Percentiles rank a stretch among this genome's conserved stretches.
These are phyloP conservation scores for Rhodotorula mucilaginosa DNA, from an alignment of 1,284 basidiomycete species.

Conservation along the genomic window DNA sequence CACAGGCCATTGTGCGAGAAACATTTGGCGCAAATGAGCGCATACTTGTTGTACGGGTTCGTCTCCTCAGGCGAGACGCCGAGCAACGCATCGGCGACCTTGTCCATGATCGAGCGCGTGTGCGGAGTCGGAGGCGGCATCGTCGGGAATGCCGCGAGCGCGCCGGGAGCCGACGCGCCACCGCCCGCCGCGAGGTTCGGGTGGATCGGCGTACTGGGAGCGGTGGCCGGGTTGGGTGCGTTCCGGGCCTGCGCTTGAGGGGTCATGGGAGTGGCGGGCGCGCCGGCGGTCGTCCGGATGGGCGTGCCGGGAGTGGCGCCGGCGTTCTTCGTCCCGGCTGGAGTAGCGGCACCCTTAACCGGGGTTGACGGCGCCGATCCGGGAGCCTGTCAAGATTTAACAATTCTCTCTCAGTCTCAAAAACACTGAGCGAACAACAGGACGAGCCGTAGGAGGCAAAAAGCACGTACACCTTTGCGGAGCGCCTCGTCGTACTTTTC, in stretches of 20 bases:
- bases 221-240: background rate
- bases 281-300: slow-evolving; percentile 1
- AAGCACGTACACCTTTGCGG: slow-evolving; percentile 24
- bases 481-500: slow-evolving; percentile 78
- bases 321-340: background rate
- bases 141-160: background rate
- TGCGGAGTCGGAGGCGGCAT: slow-evolving; percentile 25
- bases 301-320: slow-evolving; percentile 6
- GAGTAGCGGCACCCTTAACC: background rate
- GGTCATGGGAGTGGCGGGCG: background rate
- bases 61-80: slow-evolving; percentile 50
- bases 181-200: background rate
- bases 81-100: slow-evolving; percentile 50
- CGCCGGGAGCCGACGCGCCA: slow-evolving; percentile 6
- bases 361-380: slow-evolving; percentile 31
- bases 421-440: slow-evolving; percentile 14
- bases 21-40: slow-evolving; percentile 89
- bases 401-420: slow-evolving; percentile 5
- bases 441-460: too few relatives aligned
- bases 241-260: too few relatives aligned
- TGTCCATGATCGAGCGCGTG: slow-evolving; percentile 47
- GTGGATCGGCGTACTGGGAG: background rate
- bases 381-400: slow-evolving; percentile 43
- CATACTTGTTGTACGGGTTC: slow-evolving; percentile 63
- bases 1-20: slow-evolving; percentile 93